Conservation (phyloP, 2,329 filamentous ascomycete genomes). For the Ophiostoma perfectum region DNA sequence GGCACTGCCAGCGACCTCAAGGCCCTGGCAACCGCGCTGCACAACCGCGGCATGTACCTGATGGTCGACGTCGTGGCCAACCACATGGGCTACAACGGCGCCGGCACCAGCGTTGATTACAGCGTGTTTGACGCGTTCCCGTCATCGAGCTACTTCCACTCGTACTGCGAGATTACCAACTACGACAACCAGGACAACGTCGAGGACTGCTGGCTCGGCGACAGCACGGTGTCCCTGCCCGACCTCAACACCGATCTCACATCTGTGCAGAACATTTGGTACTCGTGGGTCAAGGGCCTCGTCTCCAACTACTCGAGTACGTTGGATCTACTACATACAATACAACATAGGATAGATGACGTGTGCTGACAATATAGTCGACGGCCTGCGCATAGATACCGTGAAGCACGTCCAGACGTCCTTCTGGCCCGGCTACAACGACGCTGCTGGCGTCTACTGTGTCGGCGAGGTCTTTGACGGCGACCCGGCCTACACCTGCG, state of each 20-base stretch:
- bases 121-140: constrained; percentile 44
- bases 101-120: constrained; percentile 32
- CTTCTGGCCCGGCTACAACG: constrained; percentile 52
- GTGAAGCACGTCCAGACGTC: constrained; percentile 56
- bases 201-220: constrained; percentile 48
- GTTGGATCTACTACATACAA: not conserved
- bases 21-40: constrained; percentile 44
- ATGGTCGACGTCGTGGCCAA: constrained; percentile 50
- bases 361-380: constrained; percentile 30
- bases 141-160: constrained; percentile 53
- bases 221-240: constrained; percentile 52
- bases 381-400: constrained; percentile 56
- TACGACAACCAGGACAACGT: constrained; percentile 48
- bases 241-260: constrained; percentile 54
- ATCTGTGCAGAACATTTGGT: constrained; percentile 37
- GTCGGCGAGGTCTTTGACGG: constrained; percentile 58
- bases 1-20: constrained; percentile 56
- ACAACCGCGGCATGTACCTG: constrained; percentile 37
- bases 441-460: constrained; percentile 52
- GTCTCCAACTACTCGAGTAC: constrained; percentile 49
- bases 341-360: not conserved
- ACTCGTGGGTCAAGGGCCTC: constrained; percentile 54
- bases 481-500: constrained; percentile 45
- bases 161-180: constrained; percentile 47
- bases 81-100: constrained; percentile 45